Percentiles rank a stretch among this genome's conserved stretches.
phyloP scores from a whole-genome alignment of 2,329 filamentous ascomycete genomes.

The Tolypocladium tundrense region DNA sequence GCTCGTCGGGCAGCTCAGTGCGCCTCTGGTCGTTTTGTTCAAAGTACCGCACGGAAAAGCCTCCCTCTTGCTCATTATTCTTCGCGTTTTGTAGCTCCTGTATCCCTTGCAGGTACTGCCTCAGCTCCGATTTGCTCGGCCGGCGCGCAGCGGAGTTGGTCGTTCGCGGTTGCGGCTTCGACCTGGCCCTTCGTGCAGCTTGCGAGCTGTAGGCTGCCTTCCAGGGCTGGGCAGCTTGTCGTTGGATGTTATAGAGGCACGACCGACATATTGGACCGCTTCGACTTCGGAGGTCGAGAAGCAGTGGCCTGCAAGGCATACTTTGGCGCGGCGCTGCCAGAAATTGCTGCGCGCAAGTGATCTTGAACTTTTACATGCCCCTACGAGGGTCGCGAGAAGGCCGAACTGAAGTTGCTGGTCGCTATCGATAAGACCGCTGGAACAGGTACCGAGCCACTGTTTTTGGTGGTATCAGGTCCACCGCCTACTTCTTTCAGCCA shows the following conservation, averaged over 20 bases:
- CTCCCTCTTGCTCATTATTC: slow-evolving; percentile 7
- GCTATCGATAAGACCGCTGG: slow-evolving; percentile 21
- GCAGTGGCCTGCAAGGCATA: slow-evolving; percentile 25
- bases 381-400: not conserved
- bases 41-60: slow-evolving; percentile 33
- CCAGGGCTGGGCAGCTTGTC: slow-evolving; percentile 15
- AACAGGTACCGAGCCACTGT: not conserved
- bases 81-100: slow-evolving; percentile 12
- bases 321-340: slow-evolving; percentile 5
- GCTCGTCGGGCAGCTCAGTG: slow-evolving; percentile 25
- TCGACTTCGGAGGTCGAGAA: slow-evolving; percentile 23
- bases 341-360: not conserved
- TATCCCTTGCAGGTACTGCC: slow-evolving; percentile 17
- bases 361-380: not conserved
- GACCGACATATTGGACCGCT: slow-evolving; percentile 26
- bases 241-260: slow-evolving; percentile 21
- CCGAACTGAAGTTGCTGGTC: not conserved
- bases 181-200: slow-evolving; percentile 11
- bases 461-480: slow-evolving; percentile 2
- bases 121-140: slow-evolving; percentile 15
- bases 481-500: slow-evolving; percentile 17
- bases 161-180: slow-evolving; percentile 6
- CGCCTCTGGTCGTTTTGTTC: slow-evolving; percentile 31
- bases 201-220: slow-evolving; percentile 22
- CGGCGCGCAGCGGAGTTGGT: slow-evolving; percentile 11